A percentile compares a stretch with the other conserved stretches of the same genome.
These are phyloP conservation scores for Plectosphaerella cucumerina DNA, from an alignment of 2,329 filamentous ascomycete species.

Conservation along the genomic window DNA sequence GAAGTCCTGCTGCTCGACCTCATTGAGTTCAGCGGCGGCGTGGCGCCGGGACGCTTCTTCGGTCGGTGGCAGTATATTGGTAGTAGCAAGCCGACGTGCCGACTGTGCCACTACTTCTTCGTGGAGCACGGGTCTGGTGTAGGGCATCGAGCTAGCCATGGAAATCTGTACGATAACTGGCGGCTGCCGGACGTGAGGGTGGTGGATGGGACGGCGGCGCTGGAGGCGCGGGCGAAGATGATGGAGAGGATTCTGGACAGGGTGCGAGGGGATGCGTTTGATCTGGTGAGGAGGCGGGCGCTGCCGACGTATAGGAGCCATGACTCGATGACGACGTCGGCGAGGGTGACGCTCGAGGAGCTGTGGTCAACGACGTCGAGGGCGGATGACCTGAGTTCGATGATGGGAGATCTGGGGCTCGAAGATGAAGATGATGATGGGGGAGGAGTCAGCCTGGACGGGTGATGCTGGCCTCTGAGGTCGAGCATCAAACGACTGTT, in stretches of 20 bases:
- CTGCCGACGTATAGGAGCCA: neutral
- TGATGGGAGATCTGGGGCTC: neutral
- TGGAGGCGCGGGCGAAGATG: neutral
- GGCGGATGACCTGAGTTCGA: neutral
- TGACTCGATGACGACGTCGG: constrained; percentile 6
- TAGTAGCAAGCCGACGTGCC: constrained; percentile 34
- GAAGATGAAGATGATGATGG: neutral
- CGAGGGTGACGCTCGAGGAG: neutral
- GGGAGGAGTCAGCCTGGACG: too few species aligned
- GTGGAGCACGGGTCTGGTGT: constrained; percentile 17
- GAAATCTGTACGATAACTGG: constrained; percentile 35
- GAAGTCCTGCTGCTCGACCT: constrained; percentile 21
- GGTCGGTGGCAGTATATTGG: constrained; percentile 29
- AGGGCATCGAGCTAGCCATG: constrained; percentile 21
- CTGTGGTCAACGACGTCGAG: neutral
- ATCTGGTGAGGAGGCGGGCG: neutral
- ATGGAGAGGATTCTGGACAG: neutral
- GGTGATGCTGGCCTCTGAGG: neutral
- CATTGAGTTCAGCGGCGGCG: neutral
- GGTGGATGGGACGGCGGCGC: neutral
- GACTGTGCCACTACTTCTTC: constrained; percentile 34
- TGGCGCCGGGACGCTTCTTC: constrained; percentile 20
- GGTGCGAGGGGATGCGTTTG: neutral
- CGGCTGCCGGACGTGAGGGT: constrained; percentile 25
- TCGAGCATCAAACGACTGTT: too few species aligned